Percentiles rank a stretch among this genome's conserved stretches.
phyloP scores from a whole-genome alignment of 176 grass and related monocot species.

The Carex cristatella region DNA sequence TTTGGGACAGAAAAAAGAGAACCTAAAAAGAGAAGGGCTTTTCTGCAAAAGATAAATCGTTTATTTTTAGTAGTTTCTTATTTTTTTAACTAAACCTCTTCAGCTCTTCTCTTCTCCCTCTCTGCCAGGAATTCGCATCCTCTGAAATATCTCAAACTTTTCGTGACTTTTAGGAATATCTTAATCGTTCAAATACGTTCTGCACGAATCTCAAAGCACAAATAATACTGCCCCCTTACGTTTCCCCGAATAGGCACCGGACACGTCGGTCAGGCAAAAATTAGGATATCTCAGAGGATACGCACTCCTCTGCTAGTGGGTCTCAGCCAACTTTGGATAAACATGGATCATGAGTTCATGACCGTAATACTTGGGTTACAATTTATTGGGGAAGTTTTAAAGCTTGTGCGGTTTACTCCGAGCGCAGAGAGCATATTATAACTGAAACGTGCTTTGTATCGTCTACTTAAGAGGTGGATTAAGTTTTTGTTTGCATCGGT shows the following conservation, averaged over 20 bases:
- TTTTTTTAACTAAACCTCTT: not conserved
- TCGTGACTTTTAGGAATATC: too few species aligned
- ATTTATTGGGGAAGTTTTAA: too few species aligned
- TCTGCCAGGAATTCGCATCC: too few species aligned
- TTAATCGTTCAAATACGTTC: too few species aligned
- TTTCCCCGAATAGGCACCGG: too few species aligned
- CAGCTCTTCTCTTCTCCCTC: not conserved
- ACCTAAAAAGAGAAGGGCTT: constrained; percentile 27
- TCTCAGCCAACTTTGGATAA: not conserved
- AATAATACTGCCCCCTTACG: too few species aligned
- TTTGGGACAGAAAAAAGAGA: constrained; percentile 4
- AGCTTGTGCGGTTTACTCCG: not conserved
- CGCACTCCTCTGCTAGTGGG: not conserved
- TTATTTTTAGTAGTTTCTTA: not conserved
- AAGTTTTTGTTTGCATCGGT: constrained; percentile 13
- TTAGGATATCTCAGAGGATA: too few species aligned
- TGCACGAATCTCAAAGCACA: too few species aligned
- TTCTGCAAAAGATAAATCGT: constrained; percentile 36
- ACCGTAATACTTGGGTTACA: not conserved
- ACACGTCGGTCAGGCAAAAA: too few species aligned
- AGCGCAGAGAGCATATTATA: not conserved
- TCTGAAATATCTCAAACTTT: too few species aligned
- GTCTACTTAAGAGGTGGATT: not conserved
- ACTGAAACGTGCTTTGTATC: not conserved
- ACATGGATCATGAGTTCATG: not conserved